Conservation (phyloP, 2,329 filamentous ascomycete genomes). For the Aureobasidium sp. region DNA sequence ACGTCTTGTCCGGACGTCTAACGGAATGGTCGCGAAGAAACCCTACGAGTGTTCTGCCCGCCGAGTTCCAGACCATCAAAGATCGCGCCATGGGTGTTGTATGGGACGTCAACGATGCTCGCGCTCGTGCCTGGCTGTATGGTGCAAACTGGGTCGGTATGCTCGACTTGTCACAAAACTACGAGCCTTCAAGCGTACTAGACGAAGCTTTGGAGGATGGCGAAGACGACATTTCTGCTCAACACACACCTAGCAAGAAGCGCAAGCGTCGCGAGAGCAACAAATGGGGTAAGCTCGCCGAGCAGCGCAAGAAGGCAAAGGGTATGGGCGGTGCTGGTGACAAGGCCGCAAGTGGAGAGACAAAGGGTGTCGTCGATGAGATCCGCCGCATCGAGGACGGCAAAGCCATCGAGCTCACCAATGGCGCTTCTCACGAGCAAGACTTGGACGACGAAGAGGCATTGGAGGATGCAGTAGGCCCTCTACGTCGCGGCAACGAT, state of each 20-base stretch:
- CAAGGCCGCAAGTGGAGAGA: slow-evolving; percentile 30
- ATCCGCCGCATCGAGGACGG: slow-evolving; percentile 22
- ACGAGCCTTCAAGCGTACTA: slow-evolving; percentile 28
- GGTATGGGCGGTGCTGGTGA: slow-evolving; percentile 49
- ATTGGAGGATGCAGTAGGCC: slow-evolving; percentile 31
- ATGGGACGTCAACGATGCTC: slow-evolving; percentile 56
- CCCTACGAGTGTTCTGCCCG: slow-evolving; percentile 63
- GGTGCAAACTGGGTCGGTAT: slow-evolving; percentile 82
- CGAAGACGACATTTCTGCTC: slow-evolving; percentile 8
- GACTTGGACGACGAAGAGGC: slow-evolving; percentile 33
- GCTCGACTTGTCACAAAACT: slow-evolving; percentile 72
- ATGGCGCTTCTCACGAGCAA: slow-evolving; percentile 24
- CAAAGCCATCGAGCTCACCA: slow-evolving; percentile 16
- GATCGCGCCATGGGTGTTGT: slow-evolving; percentile 76
- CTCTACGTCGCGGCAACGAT: slow-evolving; percentile 26
- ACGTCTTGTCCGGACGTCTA: slow-evolving; percentile 66
- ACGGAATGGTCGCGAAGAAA: slow-evolving; percentile 84
- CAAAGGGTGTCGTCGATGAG: slow-evolving; percentile 24
- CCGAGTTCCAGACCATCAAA: slow-evolving; percentile 62
- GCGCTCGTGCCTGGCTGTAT: slow-evolving; percentile 76
- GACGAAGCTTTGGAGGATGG: neutral
- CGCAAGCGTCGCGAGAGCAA: slow-evolving; percentile 28
- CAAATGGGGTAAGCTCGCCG: slow-evolving; percentile 15
- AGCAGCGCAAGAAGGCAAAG: slow-evolving; percentile 33
- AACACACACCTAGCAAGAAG: slow-evolving; percentile 24